A percentile compares a stretch with the other conserved stretches of the same genome.
Evolutionary conservation across 75 land plant genomes (phyloP).

Genomic region (Pinus taeda): DNA sequence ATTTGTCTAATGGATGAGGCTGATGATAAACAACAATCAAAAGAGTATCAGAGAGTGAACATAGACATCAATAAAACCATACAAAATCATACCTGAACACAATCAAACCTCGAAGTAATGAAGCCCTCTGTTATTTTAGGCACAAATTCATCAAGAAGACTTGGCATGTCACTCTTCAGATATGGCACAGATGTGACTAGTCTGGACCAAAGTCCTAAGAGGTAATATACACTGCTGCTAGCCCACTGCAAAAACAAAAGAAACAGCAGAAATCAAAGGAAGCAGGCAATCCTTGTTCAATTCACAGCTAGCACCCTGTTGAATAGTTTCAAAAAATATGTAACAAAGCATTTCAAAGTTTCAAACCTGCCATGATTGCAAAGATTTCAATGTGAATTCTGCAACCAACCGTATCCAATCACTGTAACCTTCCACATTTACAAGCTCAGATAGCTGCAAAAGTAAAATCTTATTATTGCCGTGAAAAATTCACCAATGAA

Average conservation of each 20-base stretch:
- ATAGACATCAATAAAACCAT: background rate
- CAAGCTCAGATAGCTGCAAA: slow-evolving; percentile 78
- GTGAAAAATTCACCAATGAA: background rate
- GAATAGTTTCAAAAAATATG: background rate
- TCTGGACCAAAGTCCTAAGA: slow-evolving; percentile 94
- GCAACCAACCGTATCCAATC: slow-evolving; percentile 95
- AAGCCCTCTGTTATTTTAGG: slow-evolving; percentile 91
- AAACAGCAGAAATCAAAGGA: background rate
- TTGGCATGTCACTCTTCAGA: slow-evolving; percentile 83
- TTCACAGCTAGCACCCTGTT: background rate
- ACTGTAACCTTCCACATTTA: slow-evolving; percentile 80
- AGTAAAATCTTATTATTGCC: slow-evolving; percentile 4
- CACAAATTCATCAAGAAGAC: slow-evolving; percentile 84
- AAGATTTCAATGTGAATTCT: slow-evolving; percentile 86
- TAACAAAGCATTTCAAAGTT: slow-evolving; percentile 10
- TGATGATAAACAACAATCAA: background rate
- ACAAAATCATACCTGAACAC: slow-evolving; percentile 66
- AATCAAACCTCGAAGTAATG: slow-evolving; percentile 83
- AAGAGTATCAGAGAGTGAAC: background rate
- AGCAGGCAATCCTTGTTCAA: background rate
- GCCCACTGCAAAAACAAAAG: slow-evolving; percentile 67
- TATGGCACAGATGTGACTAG: slow-evolving; percentile 92
- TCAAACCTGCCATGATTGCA: slow-evolving; percentile 94
- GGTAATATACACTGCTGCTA: slow-evolving; percentile 93
- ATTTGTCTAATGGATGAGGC: background rate